Percentiles rank a stretch among this genome's conserved stretches.
phyloP scores from a whole-genome alignment of 1,284 basidiomycete species.

The Rhodotorula glutinis region DNA sequence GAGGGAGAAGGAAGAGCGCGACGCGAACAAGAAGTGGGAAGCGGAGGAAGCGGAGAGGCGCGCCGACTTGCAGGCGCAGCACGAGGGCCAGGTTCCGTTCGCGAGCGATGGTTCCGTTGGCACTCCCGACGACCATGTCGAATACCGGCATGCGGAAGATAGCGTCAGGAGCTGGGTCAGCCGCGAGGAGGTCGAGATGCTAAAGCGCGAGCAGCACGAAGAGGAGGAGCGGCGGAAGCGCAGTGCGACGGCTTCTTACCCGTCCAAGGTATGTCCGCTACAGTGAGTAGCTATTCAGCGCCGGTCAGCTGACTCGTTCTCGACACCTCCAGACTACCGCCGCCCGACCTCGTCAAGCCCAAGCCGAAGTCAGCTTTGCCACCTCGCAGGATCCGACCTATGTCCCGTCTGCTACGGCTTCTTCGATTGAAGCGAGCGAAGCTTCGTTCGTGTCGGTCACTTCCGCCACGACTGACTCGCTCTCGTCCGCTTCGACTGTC shows the following conservation, averaged over 20 bases:
- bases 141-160: background rate
- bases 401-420: background rate
- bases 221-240: background rate
- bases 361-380: background rate
- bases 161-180: constrained; percentile 2
- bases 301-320: too few relatives aligned
- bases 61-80: background rate
- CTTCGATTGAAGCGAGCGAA: background rate
- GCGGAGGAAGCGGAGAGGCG: constrained; percentile 23
- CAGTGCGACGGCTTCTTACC: background rate
- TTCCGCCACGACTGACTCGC: constrained; percentile 3
- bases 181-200: constrained; percentile 6
- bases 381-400: constrained; percentile 11
- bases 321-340: background rate
- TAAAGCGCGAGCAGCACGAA: constrained; percentile 3
- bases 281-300: too few relatives aligned
- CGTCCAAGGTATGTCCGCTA: background rate
- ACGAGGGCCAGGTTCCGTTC: background rate
- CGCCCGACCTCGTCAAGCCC: too few relatives aligned
- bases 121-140: background rate
- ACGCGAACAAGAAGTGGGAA: constrained; percentile 9
- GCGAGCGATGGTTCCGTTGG: background rate
- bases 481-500: background rate
- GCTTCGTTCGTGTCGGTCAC: constrained; percentile 7
- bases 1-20: constrained; percentile 20